Percentiles rank a stretch among this genome's conserved stretches.
phyloP scores from a whole-genome alignment of 305 asterid genomes.

The Solanum chacoense region DNA sequence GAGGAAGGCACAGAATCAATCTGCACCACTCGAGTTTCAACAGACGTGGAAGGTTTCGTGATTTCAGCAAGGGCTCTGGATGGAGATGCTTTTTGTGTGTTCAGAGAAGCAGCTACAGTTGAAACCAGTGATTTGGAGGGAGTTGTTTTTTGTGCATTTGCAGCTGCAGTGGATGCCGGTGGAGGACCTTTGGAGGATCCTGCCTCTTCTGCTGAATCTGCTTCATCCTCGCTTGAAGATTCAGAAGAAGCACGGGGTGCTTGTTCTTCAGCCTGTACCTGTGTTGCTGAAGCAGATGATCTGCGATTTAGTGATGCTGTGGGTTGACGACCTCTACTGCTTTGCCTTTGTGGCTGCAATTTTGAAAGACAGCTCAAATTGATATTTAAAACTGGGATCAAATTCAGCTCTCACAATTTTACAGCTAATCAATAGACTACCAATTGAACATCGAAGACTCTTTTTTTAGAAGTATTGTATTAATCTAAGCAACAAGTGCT shows the following conservation, averaged over 20 bases:
- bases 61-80: slow-evolving; percentile 20
- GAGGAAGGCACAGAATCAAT: slow-evolving; percentile 30
- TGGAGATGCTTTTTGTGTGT: slow-evolving; percentile 38
- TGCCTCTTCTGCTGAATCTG: slow-evolving; percentile 28
- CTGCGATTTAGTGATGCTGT: slow-evolving; percentile 28
- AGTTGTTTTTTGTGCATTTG: slow-evolving; percentile 37
- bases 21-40: slow-evolving; percentile 30
- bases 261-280: slow-evolving; percentile 10
- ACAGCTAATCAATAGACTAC: background rate
- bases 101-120: slow-evolving; percentile 17
- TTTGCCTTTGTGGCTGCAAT: slow-evolving; percentile 32
- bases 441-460: background rate
- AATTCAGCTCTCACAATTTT: background rate
- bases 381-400: background rate
- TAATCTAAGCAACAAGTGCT: background rate
- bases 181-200: slow-evolving; percentile 27
- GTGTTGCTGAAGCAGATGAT: slow-evolving; percentile 16
- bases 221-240: slow-evolving; percentile 38
- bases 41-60: slow-evolving; percentile 18
- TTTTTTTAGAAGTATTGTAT: background rate
- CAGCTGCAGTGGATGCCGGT: slow-evolving; percentile 18
- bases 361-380: background rate
- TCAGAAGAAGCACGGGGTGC: slow-evolving; percentile 33
- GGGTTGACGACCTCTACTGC: slow-evolving; percentile 25
- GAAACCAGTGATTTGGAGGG: slow-evolving; percentile 21